These are phyloP conservation scores for Ascochyta clinopodiicola DNA, from an alignment of 2,329 filamentous ascomycete genomes.

Conservation along the genomic window DNA sequence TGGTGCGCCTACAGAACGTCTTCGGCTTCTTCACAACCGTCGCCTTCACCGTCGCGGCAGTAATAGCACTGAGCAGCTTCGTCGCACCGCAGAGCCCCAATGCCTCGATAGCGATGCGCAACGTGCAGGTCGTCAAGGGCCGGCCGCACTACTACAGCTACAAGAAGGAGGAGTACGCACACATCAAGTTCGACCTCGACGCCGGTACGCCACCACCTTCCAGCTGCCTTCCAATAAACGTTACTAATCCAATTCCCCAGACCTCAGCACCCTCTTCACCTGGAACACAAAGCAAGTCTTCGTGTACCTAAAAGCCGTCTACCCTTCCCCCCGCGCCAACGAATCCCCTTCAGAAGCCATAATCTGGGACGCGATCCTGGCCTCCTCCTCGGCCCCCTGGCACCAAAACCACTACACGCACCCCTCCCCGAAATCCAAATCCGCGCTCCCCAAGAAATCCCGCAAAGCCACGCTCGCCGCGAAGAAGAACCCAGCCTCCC, in stretches of 20 bases:
- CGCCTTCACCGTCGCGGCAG: conserved; percentile 76
- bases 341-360: conserved; percentile 68
- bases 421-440: conserved; percentile 64
- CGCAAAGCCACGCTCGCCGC: conserved; percentile 25
- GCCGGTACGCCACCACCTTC: no score
- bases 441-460: conserved; percentile 47
- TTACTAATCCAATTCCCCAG: conserved; percentile 50
- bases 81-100: conserved; percentile 71
- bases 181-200: conserved; percentile 91
- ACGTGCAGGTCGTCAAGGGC: conserved; percentile 87
- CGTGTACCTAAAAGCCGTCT: conserved; percentile 88
- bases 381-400: conserved; percentile 67
- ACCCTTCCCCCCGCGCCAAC: conserved; percentile 56
- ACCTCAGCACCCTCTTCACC: conserved; percentile 90
- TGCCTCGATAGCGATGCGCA: conserved; percentile 70
- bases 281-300: conserved; percentile 99
- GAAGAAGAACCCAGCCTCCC: conserved; percentile 21
- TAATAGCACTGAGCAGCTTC: conserved; percentile 83
- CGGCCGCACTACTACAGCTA: conserved; percentile 94
- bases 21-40: conserved; percentile 99
- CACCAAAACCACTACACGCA: conserved; percentile 60
- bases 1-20: conserved; percentile 86
- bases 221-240: no score
- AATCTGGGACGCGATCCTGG: conserved; percentile 96
- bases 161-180: conserved; percentile 94